Evolutionary conservation across 108 stramenopile genomes (phyloP), one percentile per base, ranked within the genome.

Genomic region (Aurantiochytrium sp.): DNA sequence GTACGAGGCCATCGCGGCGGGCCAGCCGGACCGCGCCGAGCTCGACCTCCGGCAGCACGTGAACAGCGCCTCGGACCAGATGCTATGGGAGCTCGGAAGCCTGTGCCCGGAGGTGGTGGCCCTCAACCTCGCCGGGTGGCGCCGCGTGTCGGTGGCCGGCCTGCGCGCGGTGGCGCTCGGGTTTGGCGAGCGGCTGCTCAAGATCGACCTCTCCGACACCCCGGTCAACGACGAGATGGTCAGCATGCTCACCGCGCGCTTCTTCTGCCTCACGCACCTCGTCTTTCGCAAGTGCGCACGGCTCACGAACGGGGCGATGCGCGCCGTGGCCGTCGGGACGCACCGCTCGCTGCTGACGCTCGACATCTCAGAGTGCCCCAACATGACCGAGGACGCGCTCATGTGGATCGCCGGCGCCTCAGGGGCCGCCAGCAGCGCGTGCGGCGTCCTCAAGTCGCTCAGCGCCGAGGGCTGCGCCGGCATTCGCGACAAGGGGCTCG

Each of bases 141-240:
- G 32, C 12, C 2, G 45, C 27, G 73, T 81, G 6, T 81, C 73
- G 10, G 73, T 48, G 36, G 73, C 73, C 10, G 45, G 73, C 12
- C 3, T 81, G 73, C 39, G 73, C 19, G 45, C 42, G 6, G 42
- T 81, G 17, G 45, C 73, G 42, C 45, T 81, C 6, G 73, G 73
- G 19, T 81, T 81, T 24, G 73, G 73, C 6, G 73, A 81, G 39
- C 39, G 73, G 24, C 73, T 81, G 39, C 42, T 81, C 12, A 15
- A 81, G 39, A 41, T 81, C 27, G 73, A 81, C 73, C 73, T 81
- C 24, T 81, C 73, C 36, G 73, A 48, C 1, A 81, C 24, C 45
- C 73, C 73, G 15, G 19, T 81, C 6, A n/a, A 41, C 73, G 73
- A 81, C 30, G 73, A 81, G 24, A 81, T 81, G 73, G 45, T 81